These are phyloP conservation scores for Salinomyces thailandicus DNA, from an alignment of 2,329 filamentous ascomycete genomes.

Conservation along the genomic window DNA sequence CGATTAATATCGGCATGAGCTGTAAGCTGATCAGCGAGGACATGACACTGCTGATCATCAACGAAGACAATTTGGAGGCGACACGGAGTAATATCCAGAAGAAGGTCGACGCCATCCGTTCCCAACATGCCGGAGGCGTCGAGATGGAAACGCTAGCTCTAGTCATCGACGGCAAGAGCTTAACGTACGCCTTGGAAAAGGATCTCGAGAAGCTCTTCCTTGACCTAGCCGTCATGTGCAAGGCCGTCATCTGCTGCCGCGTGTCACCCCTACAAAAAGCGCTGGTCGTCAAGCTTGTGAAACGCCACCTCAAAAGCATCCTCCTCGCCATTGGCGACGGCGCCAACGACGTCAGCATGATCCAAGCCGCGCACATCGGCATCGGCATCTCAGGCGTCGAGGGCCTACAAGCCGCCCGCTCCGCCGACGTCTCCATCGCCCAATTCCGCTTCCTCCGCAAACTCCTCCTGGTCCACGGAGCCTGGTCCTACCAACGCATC, in stretches of 20 bases:
- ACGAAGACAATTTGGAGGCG: conserved; percentile 69
- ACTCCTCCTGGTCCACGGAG: conserved; percentile 83
- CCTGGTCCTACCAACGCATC: conserved; percentile 95
- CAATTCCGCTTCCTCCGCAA: conserved; percentile 95
- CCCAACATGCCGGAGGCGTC: conserved; percentile 63
- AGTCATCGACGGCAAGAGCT: conserved; percentile 89
- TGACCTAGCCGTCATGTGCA: conserved; percentile 88
- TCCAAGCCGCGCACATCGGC: conserved; percentile 94
- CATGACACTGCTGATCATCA: conserved; percentile 94
- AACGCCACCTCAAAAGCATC: conserved; percentile 83
- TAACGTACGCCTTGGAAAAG: conserved; percentile 86
- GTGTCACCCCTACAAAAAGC: conserved; percentile 96
- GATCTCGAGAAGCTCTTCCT: conserved; percentile 90
- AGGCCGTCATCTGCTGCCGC: conserved; percentile 95
- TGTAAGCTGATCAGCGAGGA: conserved; percentile 97
- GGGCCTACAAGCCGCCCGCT: conserved; percentile 90
- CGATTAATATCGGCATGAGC: conserved; percentile 99
- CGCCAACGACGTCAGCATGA: conserved; percentile 99
- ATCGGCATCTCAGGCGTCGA: conserved; percentile 96
- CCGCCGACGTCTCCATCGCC: conserved; percentile 87
- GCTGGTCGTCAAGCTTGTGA: conserved; percentile 94
- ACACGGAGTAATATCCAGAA: conserved; percentile 86
- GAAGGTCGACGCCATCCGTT: conserved; percentile 83
- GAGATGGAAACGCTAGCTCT: conserved; percentile 82
- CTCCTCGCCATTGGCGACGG: conserved; percentile 93